Evolutionary conservation across 2,329 filamentous ascomycete species (phyloP).

Genomic region (Cordyceps cateniannulata): DNA sequence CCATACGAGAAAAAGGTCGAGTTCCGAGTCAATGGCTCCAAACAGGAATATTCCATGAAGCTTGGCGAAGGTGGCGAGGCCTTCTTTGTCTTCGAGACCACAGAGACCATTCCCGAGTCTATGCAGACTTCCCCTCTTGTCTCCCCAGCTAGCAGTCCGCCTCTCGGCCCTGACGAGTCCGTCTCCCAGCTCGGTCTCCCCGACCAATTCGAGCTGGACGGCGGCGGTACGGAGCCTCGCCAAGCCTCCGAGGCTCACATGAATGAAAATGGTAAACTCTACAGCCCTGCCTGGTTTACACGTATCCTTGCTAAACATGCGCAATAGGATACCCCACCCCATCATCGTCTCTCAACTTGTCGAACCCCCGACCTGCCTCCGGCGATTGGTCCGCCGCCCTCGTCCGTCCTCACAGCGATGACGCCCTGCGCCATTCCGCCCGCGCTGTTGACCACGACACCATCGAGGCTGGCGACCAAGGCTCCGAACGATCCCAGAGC

Average conservation of each 20-base stretch:
- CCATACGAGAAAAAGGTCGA: slow-evolving; percentile 99
- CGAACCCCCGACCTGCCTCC: slow-evolving; percentile 38
- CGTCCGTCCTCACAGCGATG: slow-evolving; percentile 47
- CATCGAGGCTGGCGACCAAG: slow-evolving; percentile 31
- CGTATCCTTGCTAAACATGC: slow-evolving; percentile 12
- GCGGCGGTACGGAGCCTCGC: slow-evolving; percentile 16
- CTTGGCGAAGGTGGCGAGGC: slow-evolving; percentile 94
- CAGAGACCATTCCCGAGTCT: slow-evolving; percentile 82
- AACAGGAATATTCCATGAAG: slow-evolving; percentile 97
- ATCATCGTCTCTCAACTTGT: slow-evolving; percentile 39
- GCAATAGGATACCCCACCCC: slow-evolving; percentile 44
- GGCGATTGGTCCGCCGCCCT: slow-evolving; percentile 44
- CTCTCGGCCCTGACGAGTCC: slow-evolving; percentile 39
- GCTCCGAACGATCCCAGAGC: slow-evolving; percentile 62
- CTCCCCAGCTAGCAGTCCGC: slow-evolving; percentile 81
- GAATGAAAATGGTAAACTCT: slow-evolving; percentile 25
- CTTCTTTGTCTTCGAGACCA: slow-evolving; percentile 97
- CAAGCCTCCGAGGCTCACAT: slow-evolving; percentile 20
- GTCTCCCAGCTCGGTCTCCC: slow-evolving; percentile 53
- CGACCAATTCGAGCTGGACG: slow-evolving; percentile 62
- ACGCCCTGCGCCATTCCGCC: slow-evolving; percentile 43
- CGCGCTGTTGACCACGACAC: slow-evolving; percentile 31
- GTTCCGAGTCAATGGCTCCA: slow-evolving; percentile 87
- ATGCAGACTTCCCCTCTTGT: slow-evolving; percentile 92
- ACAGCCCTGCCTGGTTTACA: background rate